phyloP scores from a whole-genome alignment of 225 moss, liverwort and hornwort species.

The Asterella californica region DNA sequence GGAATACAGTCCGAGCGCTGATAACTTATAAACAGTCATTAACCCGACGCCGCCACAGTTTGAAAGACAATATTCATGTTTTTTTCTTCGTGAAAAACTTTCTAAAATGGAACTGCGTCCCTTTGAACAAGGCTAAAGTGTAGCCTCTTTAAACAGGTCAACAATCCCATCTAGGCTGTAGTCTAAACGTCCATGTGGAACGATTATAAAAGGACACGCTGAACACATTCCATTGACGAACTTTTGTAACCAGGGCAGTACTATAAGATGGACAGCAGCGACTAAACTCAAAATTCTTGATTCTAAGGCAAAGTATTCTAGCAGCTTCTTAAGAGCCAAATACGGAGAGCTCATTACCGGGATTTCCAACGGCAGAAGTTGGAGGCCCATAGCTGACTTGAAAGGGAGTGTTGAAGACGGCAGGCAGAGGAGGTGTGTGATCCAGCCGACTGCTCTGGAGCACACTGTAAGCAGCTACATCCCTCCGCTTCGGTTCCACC shows the following conservation, averaged over 20 bases:
- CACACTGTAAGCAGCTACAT: conserved; percentile 60
- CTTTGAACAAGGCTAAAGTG: background rate
- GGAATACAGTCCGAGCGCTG: background rate
- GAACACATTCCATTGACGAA: background rate
- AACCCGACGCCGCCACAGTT: too few species aligned
- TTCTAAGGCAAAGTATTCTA: background rate
- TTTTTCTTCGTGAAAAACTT: background rate
- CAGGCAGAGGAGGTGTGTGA: conserved; percentile 60
- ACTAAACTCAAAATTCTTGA: background rate
- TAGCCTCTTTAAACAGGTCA: background rate
- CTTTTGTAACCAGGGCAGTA: background rate
- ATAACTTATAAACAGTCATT: background rate
- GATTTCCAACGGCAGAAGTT: conserved; percentile 57
- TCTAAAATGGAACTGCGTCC: background rate
- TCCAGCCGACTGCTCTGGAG: conserved; percentile 68
- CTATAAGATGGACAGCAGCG: background rate
- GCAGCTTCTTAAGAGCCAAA: background rate
- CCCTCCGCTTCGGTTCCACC: conserved; percentile 34
- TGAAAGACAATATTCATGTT: too few species aligned
- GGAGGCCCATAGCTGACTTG: conserved; percentile 49
- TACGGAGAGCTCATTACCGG: conserved; percentile 28
- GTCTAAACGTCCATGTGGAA: background rate
- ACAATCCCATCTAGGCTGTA: background rate
- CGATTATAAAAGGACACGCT: background rate
- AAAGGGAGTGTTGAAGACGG: conserved; percentile 53